These are phyloP conservation scores for Globisporangium recalcitrans DNA, from an alignment of 352 stramenopile species.

Conservation along the genomic window DNA sequence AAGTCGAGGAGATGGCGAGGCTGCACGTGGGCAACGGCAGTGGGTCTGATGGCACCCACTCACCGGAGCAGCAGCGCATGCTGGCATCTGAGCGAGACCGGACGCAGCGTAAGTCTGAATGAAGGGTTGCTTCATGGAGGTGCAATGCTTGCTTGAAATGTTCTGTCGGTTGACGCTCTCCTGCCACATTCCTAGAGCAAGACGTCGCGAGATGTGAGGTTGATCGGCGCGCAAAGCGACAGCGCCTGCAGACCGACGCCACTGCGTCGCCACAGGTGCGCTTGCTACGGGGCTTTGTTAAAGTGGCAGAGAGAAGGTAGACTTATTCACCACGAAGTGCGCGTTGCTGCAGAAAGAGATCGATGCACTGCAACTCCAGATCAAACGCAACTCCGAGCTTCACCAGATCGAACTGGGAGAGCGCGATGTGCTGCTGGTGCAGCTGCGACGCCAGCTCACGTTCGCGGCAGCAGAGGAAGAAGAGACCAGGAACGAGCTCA, in stretches of 20 bases:
- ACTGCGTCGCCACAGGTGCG: slow-evolving; percentile 50
- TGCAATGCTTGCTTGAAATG: too few relatives aligned
- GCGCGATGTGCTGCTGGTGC: slow-evolving; percentile 57
- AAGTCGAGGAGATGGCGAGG: slow-evolving; percentile 29
- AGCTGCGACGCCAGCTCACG: slow-evolving; percentile 62
- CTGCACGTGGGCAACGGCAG: not conserved
- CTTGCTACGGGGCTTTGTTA: not conserved
- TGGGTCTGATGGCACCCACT: slow-evolving; percentile 4
- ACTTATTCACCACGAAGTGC: slow-evolving; percentile 24
- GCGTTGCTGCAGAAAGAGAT: slow-evolving; percentile 46
- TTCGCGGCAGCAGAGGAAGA: slow-evolving; percentile 61
- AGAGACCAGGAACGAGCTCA: slow-evolving; percentile 56
- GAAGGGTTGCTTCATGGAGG: not conserved
- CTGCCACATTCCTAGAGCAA: slow-evolving; percentile 18
- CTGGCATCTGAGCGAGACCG: slow-evolving; percentile 26
- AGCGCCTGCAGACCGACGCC: slow-evolving; percentile 56
- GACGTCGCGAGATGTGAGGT: slow-evolving; percentile 22
- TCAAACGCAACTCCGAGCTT: slow-evolving; percentile 41
- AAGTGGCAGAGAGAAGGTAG: not conserved
- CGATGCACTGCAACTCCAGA: slow-evolving; percentile 46
- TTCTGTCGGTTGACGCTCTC: not conserved
- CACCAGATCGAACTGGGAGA: slow-evolving; percentile 70
- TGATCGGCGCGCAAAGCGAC: slow-evolving; percentile 33
- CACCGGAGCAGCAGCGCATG: slow-evolving; percentile 25
- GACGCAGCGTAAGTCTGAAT: slow-evolving; percentile 25